Evolutionary conservation across 108 stramenopile genomes (phyloP).

Genomic region (Cafeteria roenbergensis): DNA sequence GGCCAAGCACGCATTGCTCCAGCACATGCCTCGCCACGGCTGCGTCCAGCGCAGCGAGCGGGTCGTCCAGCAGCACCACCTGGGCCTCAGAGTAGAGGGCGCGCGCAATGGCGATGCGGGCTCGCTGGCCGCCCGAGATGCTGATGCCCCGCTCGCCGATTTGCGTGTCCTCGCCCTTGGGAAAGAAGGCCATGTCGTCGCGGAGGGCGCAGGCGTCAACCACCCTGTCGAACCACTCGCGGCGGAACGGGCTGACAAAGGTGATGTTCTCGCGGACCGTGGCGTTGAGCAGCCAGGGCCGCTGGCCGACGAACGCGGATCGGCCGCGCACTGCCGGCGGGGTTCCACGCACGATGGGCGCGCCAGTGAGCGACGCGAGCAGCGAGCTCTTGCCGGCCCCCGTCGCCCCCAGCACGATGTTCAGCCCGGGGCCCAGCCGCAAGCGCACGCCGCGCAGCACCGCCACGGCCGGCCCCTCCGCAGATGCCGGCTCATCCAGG

Average conservation of each 20-base stretch:
- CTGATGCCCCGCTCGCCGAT: slow-evolving; percentile 85
- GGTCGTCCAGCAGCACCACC: slow-evolving; percentile 66
- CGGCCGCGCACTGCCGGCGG: too few relatives aligned
- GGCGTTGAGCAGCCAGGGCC: slow-evolving; percentile 79
- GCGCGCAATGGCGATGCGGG: slow-evolving; percentile 42
- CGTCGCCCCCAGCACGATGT: too few relatives aligned
- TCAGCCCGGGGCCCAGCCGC: too few relatives aligned
- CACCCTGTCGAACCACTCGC: slow-evolving; percentile 61
- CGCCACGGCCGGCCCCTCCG: too few relatives aligned
- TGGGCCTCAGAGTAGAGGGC: slow-evolving; percentile 65
- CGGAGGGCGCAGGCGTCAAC: slow-evolving; percentile 65
- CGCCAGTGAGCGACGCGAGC: too few relatives aligned
- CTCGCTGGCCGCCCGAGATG: slow-evolving; percentile 77
- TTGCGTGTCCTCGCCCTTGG: slow-evolving; percentile 83
- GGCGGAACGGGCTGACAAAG: slow-evolving; percentile 52
- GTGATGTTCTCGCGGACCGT: slow-evolving; percentile 69
- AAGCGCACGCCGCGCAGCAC: too few relatives aligned
- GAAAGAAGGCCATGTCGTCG: slow-evolving; percentile 70
- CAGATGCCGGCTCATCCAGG: too few relatives aligned
- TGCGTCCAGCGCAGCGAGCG: slow-evolving; percentile 64
- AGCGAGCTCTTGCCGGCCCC: too few relatives aligned
- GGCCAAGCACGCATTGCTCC: too few relatives aligned
- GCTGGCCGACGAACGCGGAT: too few relatives aligned
- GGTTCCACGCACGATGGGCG: too few relatives aligned
- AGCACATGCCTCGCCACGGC: slow-evolving; percentile 63